phyloP scores from a whole-genome alignment of 129 eudicot genomes.

The Tagetes patula region DNA sequence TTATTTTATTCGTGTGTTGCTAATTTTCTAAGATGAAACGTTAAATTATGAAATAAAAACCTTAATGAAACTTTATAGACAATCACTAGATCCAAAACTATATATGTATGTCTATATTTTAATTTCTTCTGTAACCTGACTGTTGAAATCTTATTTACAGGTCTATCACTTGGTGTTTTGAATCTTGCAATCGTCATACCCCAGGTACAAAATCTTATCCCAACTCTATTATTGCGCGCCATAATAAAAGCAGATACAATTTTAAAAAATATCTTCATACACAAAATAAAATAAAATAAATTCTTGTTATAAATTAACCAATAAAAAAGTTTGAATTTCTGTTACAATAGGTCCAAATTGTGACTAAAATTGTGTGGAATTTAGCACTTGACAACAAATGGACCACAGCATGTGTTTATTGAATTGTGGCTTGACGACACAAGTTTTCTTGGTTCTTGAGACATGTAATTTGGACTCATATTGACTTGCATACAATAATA shows the following conservation, averaged over 20 bases:
- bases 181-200: slow-evolving; percentile 76
- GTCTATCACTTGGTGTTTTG: slow-evolving; percentile 63
- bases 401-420: slow-evolving; percentile 27
- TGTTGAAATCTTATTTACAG: slow-evolving; percentile 2
- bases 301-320: neutral
- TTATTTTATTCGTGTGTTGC: neutral
- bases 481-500: slow-evolving; percentile 22
- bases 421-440: slow-evolving; percentile 30
- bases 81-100: no score
- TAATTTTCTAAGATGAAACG: neutral
- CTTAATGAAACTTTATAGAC: no score
- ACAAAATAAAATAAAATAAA: neutral
- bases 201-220: slow-evolving; percentile 41
- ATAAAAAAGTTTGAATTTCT: slow-evolving; percentile 6
- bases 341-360: slow-evolving; percentile 21
- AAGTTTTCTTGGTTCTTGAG: slow-evolving; percentile 19
- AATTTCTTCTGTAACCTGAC: neutral
- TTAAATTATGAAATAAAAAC: no score
- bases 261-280: slow-evolving; percentile 7
- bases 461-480: slow-evolving; percentile 29
- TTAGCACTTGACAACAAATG: slow-evolving; percentile 17
- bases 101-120: no score
- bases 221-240: neutral
- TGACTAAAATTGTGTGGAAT: slow-evolving; percentile 26
- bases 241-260: neutral